A percentile compares a stretch with the other conserved stretches of the same genome.
Conservation (phyloP, 257 asterid species). For the Solanum chaucha region DNA sequence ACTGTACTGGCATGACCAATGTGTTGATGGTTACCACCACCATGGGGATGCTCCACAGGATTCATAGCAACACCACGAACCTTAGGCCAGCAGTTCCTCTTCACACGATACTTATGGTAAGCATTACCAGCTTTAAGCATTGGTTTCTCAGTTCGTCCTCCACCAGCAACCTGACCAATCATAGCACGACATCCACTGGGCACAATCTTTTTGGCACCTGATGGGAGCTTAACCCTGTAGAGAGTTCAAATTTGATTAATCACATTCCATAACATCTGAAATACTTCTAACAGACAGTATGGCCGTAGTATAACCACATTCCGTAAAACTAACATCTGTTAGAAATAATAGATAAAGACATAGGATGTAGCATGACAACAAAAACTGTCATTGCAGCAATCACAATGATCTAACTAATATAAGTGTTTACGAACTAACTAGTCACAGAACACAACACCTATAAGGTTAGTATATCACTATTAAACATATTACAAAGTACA, state of each 20-base stretch:
- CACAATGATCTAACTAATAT: not conserved
- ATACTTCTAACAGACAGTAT: not conserved
- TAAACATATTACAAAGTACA: not conserved
- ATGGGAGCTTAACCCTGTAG: constrained; percentile 6
- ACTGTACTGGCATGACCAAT: constrained; percentile 57
- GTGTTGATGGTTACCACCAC: constrained; percentile 67
- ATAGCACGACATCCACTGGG: constrained; percentile 10
- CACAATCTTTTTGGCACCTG: constrained; percentile 12
- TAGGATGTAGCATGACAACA: not conserved
- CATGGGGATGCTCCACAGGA: constrained; percentile 66
- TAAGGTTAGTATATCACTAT: not conserved
- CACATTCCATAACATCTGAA: not conserved
- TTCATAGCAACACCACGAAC: constrained; percentile 38
- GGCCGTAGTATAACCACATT: not conserved
- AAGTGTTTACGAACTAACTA: not conserved
- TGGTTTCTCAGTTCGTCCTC: constrained; percentile 16
- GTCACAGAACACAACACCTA: not conserved
- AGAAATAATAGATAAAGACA: not conserved
- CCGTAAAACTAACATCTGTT: not conserved
- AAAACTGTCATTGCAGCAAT: not conserved
- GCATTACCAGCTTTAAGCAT: constrained; percentile 6
- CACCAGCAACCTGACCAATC: constrained; percentile 14
- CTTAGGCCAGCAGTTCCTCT: constrained; percentile 19
- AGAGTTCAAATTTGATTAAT: not conserved
- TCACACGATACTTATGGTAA: constrained; percentile 38